Percentiles rank a stretch among this genome's conserved stretches.
phyloP scores from a whole-genome alignment of 257 asterid species.

The Nicotiana tabacum region DNA sequence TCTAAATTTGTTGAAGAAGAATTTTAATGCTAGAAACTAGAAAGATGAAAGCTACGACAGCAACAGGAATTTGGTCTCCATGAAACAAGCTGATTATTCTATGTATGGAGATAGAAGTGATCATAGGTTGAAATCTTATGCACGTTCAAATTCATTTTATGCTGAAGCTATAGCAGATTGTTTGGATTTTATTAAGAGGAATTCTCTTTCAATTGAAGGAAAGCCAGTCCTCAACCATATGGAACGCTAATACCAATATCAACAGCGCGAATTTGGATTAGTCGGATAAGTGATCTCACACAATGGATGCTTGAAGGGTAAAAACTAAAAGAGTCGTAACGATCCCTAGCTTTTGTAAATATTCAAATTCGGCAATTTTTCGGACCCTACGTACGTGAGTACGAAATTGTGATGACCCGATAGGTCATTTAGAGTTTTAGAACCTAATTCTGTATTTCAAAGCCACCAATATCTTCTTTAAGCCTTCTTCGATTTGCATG shows the following conservation, averaged over 20 bases:
- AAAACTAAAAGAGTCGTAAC: too few species aligned
- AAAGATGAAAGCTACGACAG: neutral
- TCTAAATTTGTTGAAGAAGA: constrained; percentile 14
- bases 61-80: constrained; percentile 4
- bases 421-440: too few species aligned
- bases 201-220: constrained; percentile 44
- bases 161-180: constrained; percentile 59
- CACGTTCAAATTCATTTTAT: constrained; percentile 47
- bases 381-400: too few species aligned
- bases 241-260: too few species aligned
- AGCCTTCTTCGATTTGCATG: too few species aligned
- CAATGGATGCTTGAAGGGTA: too few species aligned
- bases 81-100: constrained; percentile 11
- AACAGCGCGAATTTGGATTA: too few species aligned
- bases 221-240: constrained; percentile 22
- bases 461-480: too few species aligned
- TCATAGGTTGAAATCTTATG: constrained; percentile 15
- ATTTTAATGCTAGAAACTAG: neutral
- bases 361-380: neutral
- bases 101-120: neutral
- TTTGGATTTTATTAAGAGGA: constrained; percentile 7
- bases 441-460: too few species aligned
- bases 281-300: too few species aligned
- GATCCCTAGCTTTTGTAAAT: neutral
- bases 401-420: too few species aligned